Conservation (phyloP, 192 early-diverging fungal species). For the Podila minutissima region DNA sequence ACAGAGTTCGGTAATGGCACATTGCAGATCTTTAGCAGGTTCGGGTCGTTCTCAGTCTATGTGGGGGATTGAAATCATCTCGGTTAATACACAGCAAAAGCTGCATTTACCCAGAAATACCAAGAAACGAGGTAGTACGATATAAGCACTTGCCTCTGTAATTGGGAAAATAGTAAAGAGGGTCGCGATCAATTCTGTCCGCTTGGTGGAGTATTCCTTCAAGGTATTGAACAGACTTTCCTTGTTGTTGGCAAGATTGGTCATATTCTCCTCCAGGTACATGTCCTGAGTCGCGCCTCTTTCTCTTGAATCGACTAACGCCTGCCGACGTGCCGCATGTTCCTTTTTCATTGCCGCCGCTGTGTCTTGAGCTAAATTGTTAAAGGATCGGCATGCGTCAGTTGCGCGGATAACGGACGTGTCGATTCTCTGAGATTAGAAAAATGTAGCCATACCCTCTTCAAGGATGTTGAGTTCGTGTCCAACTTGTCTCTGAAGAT, state of each 20-base stretch:
- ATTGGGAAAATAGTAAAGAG: conserved; percentile 69
- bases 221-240: conserved; percentile 51
- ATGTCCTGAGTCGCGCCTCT: conserved; percentile 52
- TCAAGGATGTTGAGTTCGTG: conserved; percentile 54
- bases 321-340: conserved; percentile 38
- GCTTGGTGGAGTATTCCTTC: conserved; percentile 47
- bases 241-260: conserved; percentile 52
- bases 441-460: conserved; percentile 14
- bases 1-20: conserved; percentile 67
- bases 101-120: background rate
- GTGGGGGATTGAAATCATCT: background rate
- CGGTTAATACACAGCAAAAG: background rate
- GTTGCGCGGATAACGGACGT: background rate
- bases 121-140: background rate
- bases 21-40: conserved; percentile 59
- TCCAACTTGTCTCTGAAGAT: conserved; percentile 49
- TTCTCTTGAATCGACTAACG: conserved; percentile 48
- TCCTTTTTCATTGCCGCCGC: conserved; percentile 33
- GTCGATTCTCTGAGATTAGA: background rate
- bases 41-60: conserved; percentile 54
- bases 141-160: conserved; percentile 52
- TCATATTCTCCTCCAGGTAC: conserved; percentile 58
- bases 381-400: background rate
- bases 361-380: conserved; percentile 39
- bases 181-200: conserved; percentile 65